Conservation (phyloP, 345 rosid genomes). For the Capsella bursapastoris region DNA sequence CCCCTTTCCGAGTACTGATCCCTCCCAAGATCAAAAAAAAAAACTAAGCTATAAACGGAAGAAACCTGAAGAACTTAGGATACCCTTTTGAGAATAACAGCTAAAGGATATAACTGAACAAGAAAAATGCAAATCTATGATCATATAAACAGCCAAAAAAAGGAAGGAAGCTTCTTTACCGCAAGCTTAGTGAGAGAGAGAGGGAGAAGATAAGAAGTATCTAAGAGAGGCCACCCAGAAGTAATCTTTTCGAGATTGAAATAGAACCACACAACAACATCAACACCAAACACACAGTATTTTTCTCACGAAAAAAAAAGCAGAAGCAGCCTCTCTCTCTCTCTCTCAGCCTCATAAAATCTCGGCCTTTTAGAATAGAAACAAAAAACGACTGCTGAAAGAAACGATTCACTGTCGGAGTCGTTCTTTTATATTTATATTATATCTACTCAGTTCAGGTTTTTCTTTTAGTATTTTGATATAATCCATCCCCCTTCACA, state of each 20-base stretch:
- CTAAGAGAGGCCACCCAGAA: slow-evolving; percentile 49
- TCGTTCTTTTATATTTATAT: slow-evolving; percentile 8
- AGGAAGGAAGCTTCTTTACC: slow-evolving; percentile 42
- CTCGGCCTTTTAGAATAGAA: slow-evolving; percentile 38
- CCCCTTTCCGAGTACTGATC: slow-evolving; percentile 21
- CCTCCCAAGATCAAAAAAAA: slow-evolving; percentile 15
- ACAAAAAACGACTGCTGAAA: slow-evolving; percentile 43
- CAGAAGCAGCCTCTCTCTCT: slow-evolving; percentile 34
- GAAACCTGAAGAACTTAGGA: slow-evolving; percentile 33
- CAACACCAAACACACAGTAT: slow-evolving; percentile 20
- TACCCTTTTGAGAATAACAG: slow-evolving; percentile 21
- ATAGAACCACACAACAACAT: slow-evolving; percentile 67
- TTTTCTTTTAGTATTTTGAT: not conserved
- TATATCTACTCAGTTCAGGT: slow-evolving; percentile 13
- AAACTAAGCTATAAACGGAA: slow-evolving; percentile 14
- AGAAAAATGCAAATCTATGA: slow-evolving; percentile 28
- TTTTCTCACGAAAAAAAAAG: slow-evolving; percentile 39
- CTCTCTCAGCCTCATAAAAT: slow-evolving; percentile 64
- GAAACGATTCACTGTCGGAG: slow-evolving; percentile 40
- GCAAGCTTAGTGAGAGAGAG: slow-evolving; percentile 20
- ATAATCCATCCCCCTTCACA: not conserved
- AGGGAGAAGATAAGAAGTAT: slow-evolving; percentile 44
- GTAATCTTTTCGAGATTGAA: slow-evolving; percentile 55
- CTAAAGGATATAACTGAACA: slow-evolving; percentile 35
- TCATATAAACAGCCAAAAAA: slow-evolving; percentile 22